Evolutionary conservation across 1,284 basidiomycete genomes (phyloP), one percentile per base, ranked within the genome.

Genomic region (Earliella scabrosa): DNA sequence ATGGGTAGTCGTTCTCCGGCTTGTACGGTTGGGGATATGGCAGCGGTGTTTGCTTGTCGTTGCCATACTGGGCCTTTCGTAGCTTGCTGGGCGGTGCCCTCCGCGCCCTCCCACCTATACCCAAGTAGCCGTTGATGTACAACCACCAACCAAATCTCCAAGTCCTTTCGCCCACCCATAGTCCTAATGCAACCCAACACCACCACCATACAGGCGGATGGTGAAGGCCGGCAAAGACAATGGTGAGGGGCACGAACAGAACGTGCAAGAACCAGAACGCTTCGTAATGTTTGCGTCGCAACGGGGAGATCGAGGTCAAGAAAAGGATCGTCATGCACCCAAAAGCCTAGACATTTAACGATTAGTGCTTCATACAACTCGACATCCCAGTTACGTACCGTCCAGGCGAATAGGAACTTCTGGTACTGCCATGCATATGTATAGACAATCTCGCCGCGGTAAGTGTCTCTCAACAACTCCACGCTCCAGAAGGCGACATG

Each of bases 401-500:
- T 80, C 75, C 86, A 86, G 11, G 87, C 93, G 66, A 79, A 92
- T 49, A 90, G 77, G 68, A 95, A 95, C 45, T 86, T 84, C 52
- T 78, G 75, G 68, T 88, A 91, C 38, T 77, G 72, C 78, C 84
- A 92, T 20, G 87, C 83, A 54, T 85, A 82, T 40, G 76, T 67
- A 73, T 87, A 90, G 4, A 86, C 83, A 8, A 81, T 67, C 50
- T 79, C 76, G 50, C 80, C 82, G 6, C 82, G 82, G 36, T 76
- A 77, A 45, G 64, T 73, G 59, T 92, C 89, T 29, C 71, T 71
- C 39, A 73, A 72, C 36, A 95, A 76, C 68, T 95, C 89, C 7
- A 92, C 79, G 56, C 85, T 87, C 92, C 92, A 96, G 1, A 91
- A 75, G 6, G 75, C 77, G 36, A 89, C 86, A 70, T 95, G 93